Evolutionary conservation across 352 stramenopile genomes (phyloP).

Genomic region (Achlya hypogyna): DNA sequence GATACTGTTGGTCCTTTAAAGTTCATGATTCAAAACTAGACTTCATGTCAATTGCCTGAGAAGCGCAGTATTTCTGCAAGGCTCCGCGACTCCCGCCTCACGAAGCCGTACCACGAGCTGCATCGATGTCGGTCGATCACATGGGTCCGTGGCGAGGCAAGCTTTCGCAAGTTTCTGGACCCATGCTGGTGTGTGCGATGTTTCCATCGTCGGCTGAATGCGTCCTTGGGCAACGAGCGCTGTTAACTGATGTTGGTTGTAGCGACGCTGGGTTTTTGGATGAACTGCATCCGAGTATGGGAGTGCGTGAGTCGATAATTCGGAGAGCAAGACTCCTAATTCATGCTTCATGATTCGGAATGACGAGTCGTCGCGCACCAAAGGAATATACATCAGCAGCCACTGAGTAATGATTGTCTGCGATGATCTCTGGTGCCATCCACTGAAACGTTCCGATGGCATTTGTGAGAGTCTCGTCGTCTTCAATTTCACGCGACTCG

Average conservation of each 20-base stretch:
- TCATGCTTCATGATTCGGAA: no score
- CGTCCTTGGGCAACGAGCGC: not conserved
- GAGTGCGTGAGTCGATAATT: not conserved
- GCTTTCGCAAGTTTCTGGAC: not conserved
- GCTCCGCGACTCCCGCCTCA: no score
- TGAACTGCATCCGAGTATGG: not conserved
- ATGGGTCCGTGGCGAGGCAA: not conserved
- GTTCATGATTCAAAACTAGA: no score
- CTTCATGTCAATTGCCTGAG: no score
- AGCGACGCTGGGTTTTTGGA: not conserved
- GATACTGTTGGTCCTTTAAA: no score
- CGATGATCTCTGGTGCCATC: not conserved
- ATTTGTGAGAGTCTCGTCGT: not conserved
- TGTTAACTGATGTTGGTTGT: not conserved
- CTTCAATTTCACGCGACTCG: not conserved
- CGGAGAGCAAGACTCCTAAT: not conserved
- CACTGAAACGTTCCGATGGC: not conserved
- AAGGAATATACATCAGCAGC: not conserved
- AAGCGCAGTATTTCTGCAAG: no score
- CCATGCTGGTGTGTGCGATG: not conserved
- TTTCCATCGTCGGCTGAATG: not conserved
- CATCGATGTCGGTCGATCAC: not conserved
- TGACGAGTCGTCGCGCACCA: not conserved
- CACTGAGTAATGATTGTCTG: not conserved
- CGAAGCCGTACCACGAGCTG: not conserved